Evolutionary conservation across 2,329 filamentous ascomycete genomes (phyloP).

Genomic region (Fusarium sp.): DNA sequence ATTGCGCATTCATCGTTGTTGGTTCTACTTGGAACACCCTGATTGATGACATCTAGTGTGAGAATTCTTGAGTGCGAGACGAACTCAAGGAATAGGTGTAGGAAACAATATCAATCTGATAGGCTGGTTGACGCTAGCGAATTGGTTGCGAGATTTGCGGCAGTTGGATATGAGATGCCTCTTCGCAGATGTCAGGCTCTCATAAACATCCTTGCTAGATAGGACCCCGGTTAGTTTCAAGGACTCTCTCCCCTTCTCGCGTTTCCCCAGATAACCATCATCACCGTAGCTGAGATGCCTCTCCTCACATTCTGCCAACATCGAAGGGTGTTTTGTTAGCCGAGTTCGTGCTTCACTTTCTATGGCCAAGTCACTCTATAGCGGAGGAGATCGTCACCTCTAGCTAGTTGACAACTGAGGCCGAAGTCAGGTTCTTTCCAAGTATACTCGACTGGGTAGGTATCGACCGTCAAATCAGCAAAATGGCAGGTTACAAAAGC

Average conservation of each 20-base stretch:
- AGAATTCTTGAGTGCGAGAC: neutral
- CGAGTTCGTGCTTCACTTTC: conserved; percentile 6
- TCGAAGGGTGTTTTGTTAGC: neutral
- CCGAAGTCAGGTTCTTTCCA: conserved; percentile 6
- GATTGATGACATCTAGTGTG: conserved; percentile 1
- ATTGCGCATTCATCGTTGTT: conserved; percentile 4
- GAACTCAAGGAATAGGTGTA: too few species aligned
- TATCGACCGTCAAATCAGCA: too few species aligned
- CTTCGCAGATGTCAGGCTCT: conserved; percentile 24
- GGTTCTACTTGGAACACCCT: neutral
- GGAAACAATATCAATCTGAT: conserved; percentile 8
- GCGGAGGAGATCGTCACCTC: neutral
- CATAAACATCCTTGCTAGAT: conserved; percentile 29
- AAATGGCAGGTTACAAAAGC: neutral
- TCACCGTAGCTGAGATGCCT: conserved; percentile 29
- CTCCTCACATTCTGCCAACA: conserved; percentile 25
- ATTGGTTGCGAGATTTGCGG: conserved; percentile 35
- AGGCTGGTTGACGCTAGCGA: conserved; percentile 11
- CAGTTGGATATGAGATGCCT: conserved; percentile 36
- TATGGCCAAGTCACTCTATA: conserved; percentile 8
- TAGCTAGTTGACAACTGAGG: conserved; percentile 7
- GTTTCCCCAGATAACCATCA: conserved; percentile 38
- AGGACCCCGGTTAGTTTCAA: conserved; percentile 22
- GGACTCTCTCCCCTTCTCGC: conserved; percentile 30
- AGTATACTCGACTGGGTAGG: neutral